Evolutionary conservation across 164 flowering plant species (phyloP), one percentile per base, ranked within the genome.

Genomic region (Dillenia turbinata): DNA sequence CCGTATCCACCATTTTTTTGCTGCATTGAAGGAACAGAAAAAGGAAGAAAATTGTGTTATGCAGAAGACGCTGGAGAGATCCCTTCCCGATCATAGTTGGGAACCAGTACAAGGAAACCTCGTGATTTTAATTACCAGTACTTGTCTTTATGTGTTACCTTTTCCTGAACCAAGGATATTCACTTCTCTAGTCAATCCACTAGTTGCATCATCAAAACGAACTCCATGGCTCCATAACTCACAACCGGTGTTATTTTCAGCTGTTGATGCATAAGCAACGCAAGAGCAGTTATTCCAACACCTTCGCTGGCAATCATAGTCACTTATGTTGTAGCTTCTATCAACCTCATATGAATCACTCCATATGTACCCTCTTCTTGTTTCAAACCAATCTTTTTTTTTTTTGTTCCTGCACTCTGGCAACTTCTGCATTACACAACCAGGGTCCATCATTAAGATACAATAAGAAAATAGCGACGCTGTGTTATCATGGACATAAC

Each of bases 251-350:
- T 40, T 62, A 47, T 52, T 2, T 0, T 9, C 12, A 49, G 45
- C 24, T 5, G 9, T 10, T 24, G 70, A 52, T 7, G 68, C 66
- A 67, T n/a, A 74, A 43, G 74, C 77, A 48, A 52, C 40, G 22
- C 77, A 74, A 8, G 73, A 70, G 54, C 77, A 74, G 40, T 66
- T 49, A 9, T 54, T 56, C 56, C 44, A 33, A 55, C 77, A 74
- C 17, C 44, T 64, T 12, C 2, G 53, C 47, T 24, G 33, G 46
- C 77, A 74, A 47, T 74, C 74, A 24, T 11, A 10, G 26, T 54
- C 9, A 47, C 61, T 19, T 15, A 65, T 0, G 8, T 47, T 62
- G 10, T 15, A 3, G 10, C 26, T 54, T 22, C 26, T 43, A 19
- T 52, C 56, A 13, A 26, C 10, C 58, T 14, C 14, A 16, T 40